A percentile compares a stretch with the other conserved stretches of the same genome.
Conservation (phyloP, 1,139 yeast species). For the Yamadazyma blattariae region DNA sequence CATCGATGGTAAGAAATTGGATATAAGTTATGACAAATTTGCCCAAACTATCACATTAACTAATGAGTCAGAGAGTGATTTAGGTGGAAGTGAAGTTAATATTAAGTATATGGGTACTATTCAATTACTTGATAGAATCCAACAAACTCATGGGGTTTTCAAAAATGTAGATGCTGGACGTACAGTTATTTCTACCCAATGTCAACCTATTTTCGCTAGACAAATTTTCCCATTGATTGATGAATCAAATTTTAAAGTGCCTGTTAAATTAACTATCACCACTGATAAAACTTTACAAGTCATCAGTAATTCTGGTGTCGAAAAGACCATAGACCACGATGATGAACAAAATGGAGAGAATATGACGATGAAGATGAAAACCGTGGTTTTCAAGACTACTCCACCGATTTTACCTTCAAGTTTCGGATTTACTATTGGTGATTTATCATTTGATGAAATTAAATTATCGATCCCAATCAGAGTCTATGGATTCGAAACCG, state of each 20-base stretch:
- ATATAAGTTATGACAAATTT: slow-evolving; percentile 6
- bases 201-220: slow-evolving; percentile 66
- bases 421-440: slow-evolving; percentile 67
- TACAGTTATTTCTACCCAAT: slow-evolving; percentile 61
- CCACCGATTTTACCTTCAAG: slow-evolving; percentile 60
- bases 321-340: slow-evolving; percentile 7
- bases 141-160: slow-evolving; percentile 6
- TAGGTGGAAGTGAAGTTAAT: background rate
- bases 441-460: slow-evolving; percentile 50
- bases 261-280: slow-evolving; percentile 45
- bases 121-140: slow-evolving; percentile 3
- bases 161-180: slow-evolving; percentile 34
- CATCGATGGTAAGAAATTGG: slow-evolving; percentile 6
- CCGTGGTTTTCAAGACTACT: slow-evolving; percentile 40
- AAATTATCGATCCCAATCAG: slow-evolving; percentile 39
- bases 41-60: slow-evolving; percentile 7
- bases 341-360: slow-evolving; percentile 22
- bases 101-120: slow-evolving; percentile 7
- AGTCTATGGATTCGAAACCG: slow-evolving; percentile 56
- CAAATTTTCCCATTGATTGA: slow-evolving; percentile 65
- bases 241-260: slow-evolving; percentile 54
- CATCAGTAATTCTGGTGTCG: slow-evolving; percentile 41
- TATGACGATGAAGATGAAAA: slow-evolving; percentile 18
- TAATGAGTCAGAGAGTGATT: background rate
- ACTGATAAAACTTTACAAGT: slow-evolving; percentile 47